Conservation (phyloP, 441 rosid genomes). For the California macrophylla region DNA sequence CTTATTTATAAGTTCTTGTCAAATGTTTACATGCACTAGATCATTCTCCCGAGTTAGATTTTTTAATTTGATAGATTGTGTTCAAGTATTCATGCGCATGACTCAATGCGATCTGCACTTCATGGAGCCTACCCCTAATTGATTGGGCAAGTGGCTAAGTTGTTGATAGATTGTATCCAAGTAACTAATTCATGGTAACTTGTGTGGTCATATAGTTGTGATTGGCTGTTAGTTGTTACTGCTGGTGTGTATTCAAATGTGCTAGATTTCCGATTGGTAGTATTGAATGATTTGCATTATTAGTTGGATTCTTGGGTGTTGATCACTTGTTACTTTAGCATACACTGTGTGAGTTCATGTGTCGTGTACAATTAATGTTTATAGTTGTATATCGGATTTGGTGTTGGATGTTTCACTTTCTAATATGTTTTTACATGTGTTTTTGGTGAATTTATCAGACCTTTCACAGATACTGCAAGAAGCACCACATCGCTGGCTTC, state of each 20-base stretch:
- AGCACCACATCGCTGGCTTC: constrained; percentile 56
- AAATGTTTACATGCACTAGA: neutral
- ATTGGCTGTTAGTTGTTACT: neutral
- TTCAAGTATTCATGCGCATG: too few relatives aligned
- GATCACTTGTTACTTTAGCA: neutral
- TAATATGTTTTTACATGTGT: neutral
- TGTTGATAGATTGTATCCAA: too few relatives aligned
- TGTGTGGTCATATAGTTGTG: too few relatives aligned
- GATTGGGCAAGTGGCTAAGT: too few relatives aligned
- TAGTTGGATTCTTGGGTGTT: neutral
- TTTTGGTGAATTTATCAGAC: constrained; percentile 26
- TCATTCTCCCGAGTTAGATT: neutral
- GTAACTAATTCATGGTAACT: too few relatives aligned
- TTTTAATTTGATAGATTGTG: neutral
- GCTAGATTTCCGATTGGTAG: neutral
- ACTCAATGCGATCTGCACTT: too few relatives aligned
- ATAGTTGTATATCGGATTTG: neutral
- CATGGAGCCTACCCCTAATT: too few relatives aligned
- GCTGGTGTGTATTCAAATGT: neutral
- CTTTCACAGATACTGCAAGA: constrained; percentile 41
- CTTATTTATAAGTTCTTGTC: neutral
- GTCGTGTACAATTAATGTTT: neutral
- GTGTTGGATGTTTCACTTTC: neutral
- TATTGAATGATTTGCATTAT: neutral
- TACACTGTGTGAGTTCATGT: neutral